Percentiles rank a stretch among this genome's conserved stretches.
Evolutionary conservation across 805 yeast species (phyloP).

Genomic region (Geotrichum ghanense): DNA sequence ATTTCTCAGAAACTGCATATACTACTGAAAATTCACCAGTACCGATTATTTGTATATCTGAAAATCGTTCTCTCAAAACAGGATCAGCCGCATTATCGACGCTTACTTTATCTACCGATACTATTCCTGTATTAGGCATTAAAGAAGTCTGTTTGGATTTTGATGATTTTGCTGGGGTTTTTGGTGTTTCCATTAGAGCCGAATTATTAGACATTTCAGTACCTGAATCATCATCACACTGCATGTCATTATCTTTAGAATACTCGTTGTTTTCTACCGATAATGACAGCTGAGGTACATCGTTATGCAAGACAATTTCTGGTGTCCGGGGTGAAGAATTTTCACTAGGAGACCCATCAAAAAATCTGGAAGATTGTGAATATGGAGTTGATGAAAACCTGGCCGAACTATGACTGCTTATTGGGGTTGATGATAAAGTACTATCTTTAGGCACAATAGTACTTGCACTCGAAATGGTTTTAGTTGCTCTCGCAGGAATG

Average conservation of each 20-base stretch:
- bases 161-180: slow-evolving; percentile 22
- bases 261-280: neutral
- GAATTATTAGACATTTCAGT: neutral
- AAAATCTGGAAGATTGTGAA: neutral
- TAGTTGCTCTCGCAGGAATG: neutral
- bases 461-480: neutral
- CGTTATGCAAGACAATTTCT: slow-evolving; percentile 11
- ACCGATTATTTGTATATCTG: slow-evolving; percentile 63
- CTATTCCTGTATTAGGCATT: slow-evolving; percentile 5
- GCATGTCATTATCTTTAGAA: slow-evolving; percentile 1
- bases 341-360: slow-evolving; percentile 12
- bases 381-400: neutral
- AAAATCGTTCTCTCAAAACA: slow-evolving; percentile 37
- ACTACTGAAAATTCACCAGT: slow-evolving; percentile 86
- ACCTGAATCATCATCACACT: neutral
- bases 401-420: neutral
- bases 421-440: neutral
- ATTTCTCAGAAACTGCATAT: slow-evolving; percentile 62
- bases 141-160: slow-evolving; percentile 18
- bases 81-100: slow-evolving; percentile 11
- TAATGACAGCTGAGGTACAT: neutral
- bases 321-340: slow-evolving; percentile 16
- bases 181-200: slow-evolving; percentile 8
- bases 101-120: slow-evolving; percentile 4
- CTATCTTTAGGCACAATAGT: neutral